Percentiles rank a stretch among this genome's conserved stretches.
Conservation (phyloP, 2,329 filamentous ascomycete species). For the Zymoseptoria crescenta region DNA sequence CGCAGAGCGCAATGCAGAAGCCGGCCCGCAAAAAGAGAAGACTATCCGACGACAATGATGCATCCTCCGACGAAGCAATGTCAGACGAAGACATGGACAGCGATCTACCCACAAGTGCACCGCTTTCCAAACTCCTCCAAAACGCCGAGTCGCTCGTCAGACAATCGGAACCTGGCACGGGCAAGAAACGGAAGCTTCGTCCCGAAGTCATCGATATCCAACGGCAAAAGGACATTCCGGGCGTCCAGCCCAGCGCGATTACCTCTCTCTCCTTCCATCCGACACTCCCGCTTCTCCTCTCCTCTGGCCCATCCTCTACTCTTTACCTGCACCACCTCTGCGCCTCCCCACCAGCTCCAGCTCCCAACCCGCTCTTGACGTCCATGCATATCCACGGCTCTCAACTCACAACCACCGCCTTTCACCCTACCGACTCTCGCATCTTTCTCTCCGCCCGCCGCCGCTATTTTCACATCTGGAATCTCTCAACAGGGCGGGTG, state of each 20-base stretch:
- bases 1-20: conserved; percentile 36
- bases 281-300: conserved; percentile 76
- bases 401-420: conserved; percentile 75
- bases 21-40: conserved; percentile 42
- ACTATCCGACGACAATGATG: conserved; percentile 30
- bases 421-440: conserved; percentile 62
- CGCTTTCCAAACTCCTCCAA: conserved; percentile 72
- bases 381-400: conserved; percentile 79
- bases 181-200: conserved; percentile 63
- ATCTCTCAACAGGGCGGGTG: conserved; percentile 70
- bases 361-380: conserved; percentile 81
- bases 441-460: conserved; percentile 85
- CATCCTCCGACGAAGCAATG: conserved; percentile 44
- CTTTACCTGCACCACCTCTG: conserved; percentile 85
- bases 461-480: conserved; percentile 91
- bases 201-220: conserved; percentile 88
- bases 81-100: conserved; percentile 48
- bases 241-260: conserved; percentile 67
- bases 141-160: conserved; percentile 60
- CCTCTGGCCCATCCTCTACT: conserved; percentile 76
- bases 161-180: conserved; percentile 36
- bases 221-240: conserved; percentile 75
- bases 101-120: conserved; percentile 56
- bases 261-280: conserved; percentile 86
- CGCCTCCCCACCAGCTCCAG: conserved; percentile 58